These are phyloP conservation scores for Sherardia arvensis DNA, from an alignment of 257 asterid genomes.

Conservation along the genomic window DNA sequence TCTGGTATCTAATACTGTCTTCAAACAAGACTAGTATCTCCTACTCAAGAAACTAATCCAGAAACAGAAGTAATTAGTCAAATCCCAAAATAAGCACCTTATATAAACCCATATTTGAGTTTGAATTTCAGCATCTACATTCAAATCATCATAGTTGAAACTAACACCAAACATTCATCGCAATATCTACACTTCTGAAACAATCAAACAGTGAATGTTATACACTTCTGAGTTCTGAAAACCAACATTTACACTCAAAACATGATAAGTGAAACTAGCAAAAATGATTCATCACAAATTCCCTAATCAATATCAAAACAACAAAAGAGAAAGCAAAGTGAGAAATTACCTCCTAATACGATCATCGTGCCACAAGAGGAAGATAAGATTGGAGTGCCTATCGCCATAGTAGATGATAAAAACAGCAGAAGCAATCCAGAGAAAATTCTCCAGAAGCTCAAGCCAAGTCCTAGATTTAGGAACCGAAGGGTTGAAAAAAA, in stretches of 20 bases:
- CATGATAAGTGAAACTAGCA: background rate
- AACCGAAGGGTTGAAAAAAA: conserved; percentile 17
- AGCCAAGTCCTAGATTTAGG: conserved; percentile 36
- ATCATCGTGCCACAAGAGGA: conserved; percentile 41
- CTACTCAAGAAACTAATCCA: background rate
- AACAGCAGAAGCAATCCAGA: conserved; percentile 47
- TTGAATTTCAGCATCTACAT: background rate
- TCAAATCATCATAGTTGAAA: background rate
- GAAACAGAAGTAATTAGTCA: background rate
- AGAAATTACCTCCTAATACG: conserved; percentile 36
- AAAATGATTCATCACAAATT: background rate
- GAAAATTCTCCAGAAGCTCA: conserved; percentile 37
- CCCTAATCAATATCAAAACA: background rate
- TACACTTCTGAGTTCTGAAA: background rate
- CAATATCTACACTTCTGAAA: no score
- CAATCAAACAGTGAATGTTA: no score
- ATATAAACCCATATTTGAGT: background rate
- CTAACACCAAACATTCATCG: background rate
- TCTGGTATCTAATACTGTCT: background rate
- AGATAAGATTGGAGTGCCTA: conserved; percentile 34
- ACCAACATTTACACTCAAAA: background rate
- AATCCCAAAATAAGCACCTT: background rate
- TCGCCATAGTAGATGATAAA: conserved; percentile 51
- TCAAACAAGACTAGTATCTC: background rate
- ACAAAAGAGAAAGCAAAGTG: background rate